These are phyloP conservation scores for Annulohypoxylon nitens DNA, from an alignment of 495 filamentous ascomycete species.

Conservation along the genomic window DNA sequence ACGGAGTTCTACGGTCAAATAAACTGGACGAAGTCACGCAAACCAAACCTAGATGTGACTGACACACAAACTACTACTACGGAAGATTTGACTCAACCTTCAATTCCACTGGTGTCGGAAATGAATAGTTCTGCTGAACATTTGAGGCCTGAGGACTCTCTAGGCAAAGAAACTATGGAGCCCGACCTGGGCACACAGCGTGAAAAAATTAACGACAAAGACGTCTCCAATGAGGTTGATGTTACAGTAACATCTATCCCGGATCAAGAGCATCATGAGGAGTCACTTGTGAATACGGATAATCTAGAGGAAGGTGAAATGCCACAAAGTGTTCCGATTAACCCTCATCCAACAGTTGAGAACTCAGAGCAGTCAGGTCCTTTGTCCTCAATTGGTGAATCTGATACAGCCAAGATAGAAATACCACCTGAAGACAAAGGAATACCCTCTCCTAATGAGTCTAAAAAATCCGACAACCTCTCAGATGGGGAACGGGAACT, in stretches of 20 bases:
- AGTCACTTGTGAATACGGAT: not conserved
- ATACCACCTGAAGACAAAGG: not conserved
- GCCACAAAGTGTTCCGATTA: not conserved
- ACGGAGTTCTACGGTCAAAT: slow-evolving; percentile 34
- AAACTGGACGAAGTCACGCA: slow-evolving; percentile 14
- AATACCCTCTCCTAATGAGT: not conserved
- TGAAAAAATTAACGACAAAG: slow-evolving; percentile 5
- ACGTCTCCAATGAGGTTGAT: not conserved
- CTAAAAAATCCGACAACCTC: not conserved
- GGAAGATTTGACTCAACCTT: not conserved
- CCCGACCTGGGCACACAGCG: not conserved
- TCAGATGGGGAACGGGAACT: slow-evolving; percentile 1
- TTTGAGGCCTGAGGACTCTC: not conserved
- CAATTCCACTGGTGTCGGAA: not conserved
- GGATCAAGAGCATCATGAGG: slow-evolving; percentile 17
- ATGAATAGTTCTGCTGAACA: not conserved
- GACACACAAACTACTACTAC: not conserved
- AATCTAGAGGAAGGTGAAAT: not conserved
- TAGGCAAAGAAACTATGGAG: slow-evolving; percentile 4
- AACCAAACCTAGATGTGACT: not conserved
- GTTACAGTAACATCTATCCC: not conserved
- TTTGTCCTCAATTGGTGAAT: slow-evolving; percentile 10
- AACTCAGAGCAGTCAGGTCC: slow-evolving; percentile 8
- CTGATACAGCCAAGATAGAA: slow-evolving; percentile 6
- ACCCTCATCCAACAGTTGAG: slow-evolving; percentile 3